Conservation (phyloP, 306 rosid genomes). For the Gynostemma pentaphyllum region DNA sequence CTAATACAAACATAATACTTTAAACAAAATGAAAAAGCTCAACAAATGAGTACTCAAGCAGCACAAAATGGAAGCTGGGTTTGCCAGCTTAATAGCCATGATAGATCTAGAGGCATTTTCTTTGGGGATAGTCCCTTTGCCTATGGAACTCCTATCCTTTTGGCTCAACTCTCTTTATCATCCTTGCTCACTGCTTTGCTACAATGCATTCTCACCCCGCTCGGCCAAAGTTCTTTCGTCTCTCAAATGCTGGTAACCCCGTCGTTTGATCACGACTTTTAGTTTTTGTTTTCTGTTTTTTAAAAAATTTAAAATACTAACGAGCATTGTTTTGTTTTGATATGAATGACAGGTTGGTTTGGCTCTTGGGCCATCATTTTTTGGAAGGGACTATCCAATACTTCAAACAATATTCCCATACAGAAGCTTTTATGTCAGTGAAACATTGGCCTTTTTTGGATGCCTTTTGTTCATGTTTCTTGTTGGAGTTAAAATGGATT, state of each 20-base stretch:
- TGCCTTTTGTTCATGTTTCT: conserved; percentile 37
- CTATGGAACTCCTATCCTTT: conserved; percentile 10
- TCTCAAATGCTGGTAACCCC: conserved; percentile 39
- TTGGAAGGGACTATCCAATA: conserved; percentile 12
- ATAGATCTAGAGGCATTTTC: conserved; percentile 26
- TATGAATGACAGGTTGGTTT: conserved; percentile 52
- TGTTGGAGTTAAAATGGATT: conserved; percentile 38
- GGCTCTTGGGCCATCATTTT: conserved; percentile 33
- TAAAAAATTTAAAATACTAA: too few species aligned
- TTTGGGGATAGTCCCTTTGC: conserved; percentile 27
- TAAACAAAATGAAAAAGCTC: background rate
- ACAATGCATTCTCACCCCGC: conserved; percentile 29
- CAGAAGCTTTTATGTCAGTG: conserved; percentile 20
- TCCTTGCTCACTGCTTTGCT: conserved; percentile 16
- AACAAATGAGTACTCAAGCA: background rate
- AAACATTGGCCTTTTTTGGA: conserved; percentile 33
- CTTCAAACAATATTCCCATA: conserved; percentile 16
- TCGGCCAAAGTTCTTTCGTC: conserved; percentile 32
- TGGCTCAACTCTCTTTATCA: conserved; percentile 24
- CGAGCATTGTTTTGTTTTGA: too few species aligned
- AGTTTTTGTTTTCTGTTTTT: too few species aligned
- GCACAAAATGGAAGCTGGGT: conserved; percentile 12
- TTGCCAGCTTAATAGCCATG: conserved; percentile 9
- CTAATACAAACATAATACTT: background rate
- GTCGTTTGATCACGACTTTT: too few species aligned